Evolutionary conservation across 2,329 filamentous ascomycete species (phyloP), one percentile per base, ranked within the genome.

Genomic region (Aspergillus quadrilineatus): DNA sequence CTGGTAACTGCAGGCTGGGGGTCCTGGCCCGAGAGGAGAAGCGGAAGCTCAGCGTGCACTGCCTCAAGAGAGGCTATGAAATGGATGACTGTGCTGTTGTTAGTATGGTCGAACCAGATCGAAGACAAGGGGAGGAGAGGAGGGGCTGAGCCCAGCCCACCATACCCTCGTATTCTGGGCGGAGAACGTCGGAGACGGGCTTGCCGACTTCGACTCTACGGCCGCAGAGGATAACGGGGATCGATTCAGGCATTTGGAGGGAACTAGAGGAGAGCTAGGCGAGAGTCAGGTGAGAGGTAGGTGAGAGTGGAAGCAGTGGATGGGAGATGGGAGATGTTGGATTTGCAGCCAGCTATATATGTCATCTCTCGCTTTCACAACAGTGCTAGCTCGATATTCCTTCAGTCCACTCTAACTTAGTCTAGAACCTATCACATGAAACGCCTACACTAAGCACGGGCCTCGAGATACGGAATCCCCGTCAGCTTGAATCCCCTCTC

Each of bases 401-500:
- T 22, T 22, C 22, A 22, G 22, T 4, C 22, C 22, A 22, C 22
- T 22, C 22, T 22, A 22, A 22, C 3, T 22, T 22, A 22, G 22
- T 22, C 22, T 22, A 22, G 22, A 22, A 22, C 22, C 22, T 22
- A 22, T 22, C 22, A 22, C 22, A 22, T 22, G 22, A 4, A 22
- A 22, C 22, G 3, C 22, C 2, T 22, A 22, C 22, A 2, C 37
- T 39, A 53, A 6, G 50, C 50, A 17, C 41, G n/a, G 2, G 44
- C 41, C 32, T 46, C 22, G n/a, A 54, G 29, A 26, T 54, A 54
- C 8, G 52, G 52, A 58, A 81, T 79, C 2, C 79, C 79, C 1
- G 78, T 81, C 52, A 81, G 61, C 61, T 73, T 78, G 62, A 75
- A 79, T 1, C 72, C 74, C 17, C 76, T 61, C 66, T 79, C 77